A percentile compares a stretch with the other conserved stretches of the same genome.
Evolutionary conservation across 192 early-diverging fungal genomes (phyloP).

Genomic region (Anaeromyces robustus): DNA sequence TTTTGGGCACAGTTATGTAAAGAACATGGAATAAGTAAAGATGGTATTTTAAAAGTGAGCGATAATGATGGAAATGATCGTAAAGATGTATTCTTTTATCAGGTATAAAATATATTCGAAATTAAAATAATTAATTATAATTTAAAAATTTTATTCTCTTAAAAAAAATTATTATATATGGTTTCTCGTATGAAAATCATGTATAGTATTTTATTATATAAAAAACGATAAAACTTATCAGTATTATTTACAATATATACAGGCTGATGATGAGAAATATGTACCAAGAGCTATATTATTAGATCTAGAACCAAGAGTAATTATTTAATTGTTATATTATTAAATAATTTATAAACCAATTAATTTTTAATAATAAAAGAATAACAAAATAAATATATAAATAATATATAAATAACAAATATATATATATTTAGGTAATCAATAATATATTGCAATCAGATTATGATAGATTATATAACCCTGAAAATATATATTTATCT

Average conservation of each 20-base stretch:
- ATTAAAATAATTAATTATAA: not conserved
- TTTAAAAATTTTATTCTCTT: too few relatives aligned
- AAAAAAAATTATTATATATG: too few relatives aligned
- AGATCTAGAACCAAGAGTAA: slow-evolving; percentile 84
- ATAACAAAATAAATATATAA: not conserved
- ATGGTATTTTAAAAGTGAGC: slow-evolving; percentile 83
- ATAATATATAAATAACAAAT: not conserved
- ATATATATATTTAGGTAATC: slow-evolving; percentile 44
- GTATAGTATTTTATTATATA: too few relatives aligned
- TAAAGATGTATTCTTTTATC: slow-evolving; percentile 98
- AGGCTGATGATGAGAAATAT: slow-evolving; percentile 98
- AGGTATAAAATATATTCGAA: slow-evolving; percentile 23
- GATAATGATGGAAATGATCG: slow-evolving; percentile 77
- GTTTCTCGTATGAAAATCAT: too few relatives aligned
- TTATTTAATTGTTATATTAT: too few relatives aligned
- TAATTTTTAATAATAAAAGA: not conserved
- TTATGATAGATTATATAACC: slow-evolving; percentile 90
- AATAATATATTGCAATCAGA: slow-evolving; percentile 72
- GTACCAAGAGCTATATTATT: slow-evolving; percentile 85
- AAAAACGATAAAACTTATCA: too few relatives aligned
- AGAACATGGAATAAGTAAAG: slow-evolving; percentile 90
- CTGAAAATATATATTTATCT: slow-evolving; percentile 87
- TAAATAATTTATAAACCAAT: too few relatives aligned
- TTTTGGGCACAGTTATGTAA: slow-evolving; percentile 84
- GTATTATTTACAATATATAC: too few relatives aligned